Percentiles rank a stretch among this genome's conserved stretches.
Conservation (phyloP, 1,284 basidiomycete genomes). For the Ceratobasidium sp. region DNA sequence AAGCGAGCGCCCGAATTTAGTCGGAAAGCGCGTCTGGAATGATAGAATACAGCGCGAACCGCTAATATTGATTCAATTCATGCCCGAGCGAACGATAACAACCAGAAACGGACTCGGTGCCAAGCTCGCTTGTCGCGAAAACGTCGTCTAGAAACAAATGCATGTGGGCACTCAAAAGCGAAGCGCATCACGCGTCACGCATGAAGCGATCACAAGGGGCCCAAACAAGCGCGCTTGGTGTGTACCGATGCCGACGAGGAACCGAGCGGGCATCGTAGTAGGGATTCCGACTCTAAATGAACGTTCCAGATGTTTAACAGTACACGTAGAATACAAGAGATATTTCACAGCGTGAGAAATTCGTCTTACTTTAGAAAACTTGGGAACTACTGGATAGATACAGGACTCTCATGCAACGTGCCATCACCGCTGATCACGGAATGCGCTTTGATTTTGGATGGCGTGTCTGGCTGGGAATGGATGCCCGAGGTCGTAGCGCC, state of each 20-base stretch:
- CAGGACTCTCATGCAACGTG: conserved; percentile 17
- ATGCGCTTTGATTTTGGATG: conserved; percentile 14
- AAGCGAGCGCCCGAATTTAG: neutral
- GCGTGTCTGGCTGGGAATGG: conserved; percentile 9
- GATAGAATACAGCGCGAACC: neutral
- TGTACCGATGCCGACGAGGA: conserved; percentile 1
- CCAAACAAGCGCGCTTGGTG: neutral
- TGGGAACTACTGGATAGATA: neutral
- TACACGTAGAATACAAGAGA: neutral
- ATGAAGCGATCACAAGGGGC: neutral
- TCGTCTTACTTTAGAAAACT: neutral
- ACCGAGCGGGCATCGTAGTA: conserved; percentile 1
- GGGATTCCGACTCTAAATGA: neutral
- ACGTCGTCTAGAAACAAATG: neutral
- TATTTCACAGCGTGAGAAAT: neutral
- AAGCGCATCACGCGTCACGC: neutral
- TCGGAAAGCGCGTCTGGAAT: neutral
- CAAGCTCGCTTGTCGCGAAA: neutral
- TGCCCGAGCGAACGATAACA: neutral
- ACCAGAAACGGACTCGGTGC: neutral
- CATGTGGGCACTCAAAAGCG: neutral
- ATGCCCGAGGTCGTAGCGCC: neutral
- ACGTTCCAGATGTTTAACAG: neutral
- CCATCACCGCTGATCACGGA: conserved; percentile 18
- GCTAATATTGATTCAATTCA: neutral